Conservation (phyloP, 2,329 filamentous ascomycete species). For the Metarhizium album region DNA sequence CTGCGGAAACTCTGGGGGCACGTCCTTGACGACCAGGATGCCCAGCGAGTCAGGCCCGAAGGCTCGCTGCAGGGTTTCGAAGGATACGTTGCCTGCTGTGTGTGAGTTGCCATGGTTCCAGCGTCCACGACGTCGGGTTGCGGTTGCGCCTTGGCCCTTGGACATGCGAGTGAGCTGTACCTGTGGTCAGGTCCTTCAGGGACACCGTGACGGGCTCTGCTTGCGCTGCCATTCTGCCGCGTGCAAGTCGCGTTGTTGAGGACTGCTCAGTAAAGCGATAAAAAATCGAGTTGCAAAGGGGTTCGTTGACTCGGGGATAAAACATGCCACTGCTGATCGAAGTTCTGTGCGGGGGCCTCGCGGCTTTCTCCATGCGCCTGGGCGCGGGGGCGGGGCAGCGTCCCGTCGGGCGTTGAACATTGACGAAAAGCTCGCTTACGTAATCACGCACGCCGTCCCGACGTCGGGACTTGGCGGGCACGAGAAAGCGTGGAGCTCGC, state of each 20-base stretch:
- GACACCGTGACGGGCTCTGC: constrained; percentile 51
- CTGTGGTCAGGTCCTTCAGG: constrained; percentile 47
- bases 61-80: constrained; percentile 60
- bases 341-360: no score
- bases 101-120: no score
- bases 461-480: background rate
- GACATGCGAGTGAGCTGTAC: constrained; percentile 26
- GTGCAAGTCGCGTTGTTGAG: background rate
- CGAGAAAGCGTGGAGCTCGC: constrained; percentile 20
- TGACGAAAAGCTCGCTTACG: constrained; percentile 12
- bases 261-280: background rate
- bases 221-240: constrained; percentile 29
- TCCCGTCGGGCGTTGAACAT: background rate
- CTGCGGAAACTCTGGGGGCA: constrained; percentile 60
- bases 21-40: constrained; percentile 84
- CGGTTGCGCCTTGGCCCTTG: no score
- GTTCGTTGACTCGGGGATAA: background rate
- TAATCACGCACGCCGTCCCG: constrained; percentile 9
- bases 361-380: background rate
- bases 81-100: constrained; percentile 50
- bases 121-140: no score
- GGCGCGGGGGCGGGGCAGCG: background rate
- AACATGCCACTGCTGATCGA: no score
- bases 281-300: background rate
- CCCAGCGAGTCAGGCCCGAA: constrained; percentile 87